Evolutionary conservation across 2,329 filamentous ascomycete genomes (phyloP).

Genomic region (Diaporthe amygdali): DNA sequence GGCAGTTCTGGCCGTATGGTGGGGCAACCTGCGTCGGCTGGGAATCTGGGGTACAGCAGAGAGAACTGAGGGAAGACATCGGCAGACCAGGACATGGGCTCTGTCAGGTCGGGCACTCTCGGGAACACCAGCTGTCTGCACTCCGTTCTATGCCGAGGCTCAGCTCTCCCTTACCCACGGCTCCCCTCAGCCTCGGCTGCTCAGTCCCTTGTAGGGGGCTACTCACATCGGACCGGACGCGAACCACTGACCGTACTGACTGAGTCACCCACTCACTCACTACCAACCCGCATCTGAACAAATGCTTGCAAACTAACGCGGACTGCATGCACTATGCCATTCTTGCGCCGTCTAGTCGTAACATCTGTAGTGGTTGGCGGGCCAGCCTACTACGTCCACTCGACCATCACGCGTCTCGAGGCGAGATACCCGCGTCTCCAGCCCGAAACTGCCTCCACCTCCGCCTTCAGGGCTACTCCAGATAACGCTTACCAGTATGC

Average conservation of each 20-base stretch:
- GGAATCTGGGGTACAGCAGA: conserved; percentile 4
- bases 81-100: not conserved
- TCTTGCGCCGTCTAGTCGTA: not conserved
- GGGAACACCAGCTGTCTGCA: not conserved
- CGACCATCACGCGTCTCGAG: conserved; percentile 1
- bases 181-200: conserved; percentile 4
- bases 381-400: conserved; percentile 5
- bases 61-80: no score
- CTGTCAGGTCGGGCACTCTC: not conserved
- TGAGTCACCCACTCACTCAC: not conserved
- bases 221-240: not conserved
- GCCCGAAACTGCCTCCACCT: conserved; percentile 3
- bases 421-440: conserved; percentile 14
- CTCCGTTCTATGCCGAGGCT: conserved; percentile 7
- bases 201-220: not conserved
- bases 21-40: not conserved
- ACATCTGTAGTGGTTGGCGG: conserved; percentile 7
- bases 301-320: not conserved
- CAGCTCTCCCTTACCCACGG: not conserved
- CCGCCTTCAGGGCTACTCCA: not conserved
- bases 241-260: not conserved
- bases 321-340: not conserved
- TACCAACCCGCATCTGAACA: not conserved
- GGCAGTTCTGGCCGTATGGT: not conserved
- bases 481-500: not conserved